phyloP scores from a whole-genome alignment of 73 alveolate genomes.

The Uronychia setigera region DNA sequence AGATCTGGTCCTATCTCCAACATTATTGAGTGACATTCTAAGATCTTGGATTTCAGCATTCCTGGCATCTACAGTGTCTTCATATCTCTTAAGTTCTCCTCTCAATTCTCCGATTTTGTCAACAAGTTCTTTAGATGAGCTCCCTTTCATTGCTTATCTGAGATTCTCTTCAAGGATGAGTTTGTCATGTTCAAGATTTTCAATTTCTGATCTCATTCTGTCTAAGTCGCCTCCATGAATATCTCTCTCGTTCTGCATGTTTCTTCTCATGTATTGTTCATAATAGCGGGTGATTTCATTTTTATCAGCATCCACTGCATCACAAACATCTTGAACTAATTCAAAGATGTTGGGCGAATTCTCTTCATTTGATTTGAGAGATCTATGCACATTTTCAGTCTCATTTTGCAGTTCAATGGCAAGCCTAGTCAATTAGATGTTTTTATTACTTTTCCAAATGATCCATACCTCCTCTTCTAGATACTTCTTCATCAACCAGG shows the following conservation, averaged over 20 bases:
- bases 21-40: slow-evolving; percentile 1
- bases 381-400: not conserved
- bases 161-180: slow-evolving; percentile 10
- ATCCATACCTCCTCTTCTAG: slow-evolving; percentile 25
- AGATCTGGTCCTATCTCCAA: slow-evolving; percentile 1
- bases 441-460: not conserved
- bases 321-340: not conserved
- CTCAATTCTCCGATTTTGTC: not conserved
- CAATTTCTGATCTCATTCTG: not conserved
- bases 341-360: slow-evolving; percentile 2
- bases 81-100: not conserved
- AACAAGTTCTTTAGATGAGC: not conserved
- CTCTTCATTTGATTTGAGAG: slow-evolving; percentile 7
- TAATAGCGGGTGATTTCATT: not conserved
- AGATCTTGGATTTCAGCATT: not conserved
- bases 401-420: slow-evolving; percentile 11
- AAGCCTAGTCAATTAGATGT: not conserved
- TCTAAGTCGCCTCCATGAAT: not conserved
- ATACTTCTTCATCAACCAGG: slow-evolving; percentile 2
- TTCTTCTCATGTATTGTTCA: slow-evolving; percentile 4
- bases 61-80: not conserved
- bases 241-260: slow-evolving; percentile 5
- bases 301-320: not conserved
- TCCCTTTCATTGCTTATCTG: slow-evolving; percentile 1
- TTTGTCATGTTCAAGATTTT: not conserved